These are phyloP conservation scores for Dactylellina parvicollis DNA, from an alignment of 2,329 filamentous ascomycete genomes.

Conservation along the genomic window DNA sequence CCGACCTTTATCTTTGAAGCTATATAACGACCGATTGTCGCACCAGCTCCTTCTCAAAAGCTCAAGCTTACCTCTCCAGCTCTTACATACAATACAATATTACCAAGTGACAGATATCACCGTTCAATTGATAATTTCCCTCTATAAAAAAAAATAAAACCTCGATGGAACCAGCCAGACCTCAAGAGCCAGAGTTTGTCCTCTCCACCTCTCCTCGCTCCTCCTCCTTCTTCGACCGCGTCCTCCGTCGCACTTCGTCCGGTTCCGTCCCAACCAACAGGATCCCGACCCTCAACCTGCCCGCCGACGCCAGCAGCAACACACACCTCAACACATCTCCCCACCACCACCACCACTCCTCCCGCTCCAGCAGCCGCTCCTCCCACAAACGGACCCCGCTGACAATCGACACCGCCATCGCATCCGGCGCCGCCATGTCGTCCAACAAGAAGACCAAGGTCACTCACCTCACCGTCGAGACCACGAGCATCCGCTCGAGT, in stretches of 20 bases:
- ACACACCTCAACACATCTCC: slow-evolving; percentile 43
- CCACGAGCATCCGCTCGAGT: slow-evolving; percentile 5
- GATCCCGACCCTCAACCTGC: slow-evolving; percentile 41
- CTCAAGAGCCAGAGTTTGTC: slow-evolving; percentile 41
- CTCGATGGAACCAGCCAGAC: slow-evolving; percentile 43
- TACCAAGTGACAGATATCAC: neutral
- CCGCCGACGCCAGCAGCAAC: slow-evolving; percentile 21
- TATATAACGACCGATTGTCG: slow-evolving; percentile 5
- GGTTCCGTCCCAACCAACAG: slow-evolving; percentile 13
- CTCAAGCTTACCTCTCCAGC: slow-evolving; percentile 4
- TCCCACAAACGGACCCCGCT: slow-evolving; percentile 41
- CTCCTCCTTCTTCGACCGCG: slow-evolving; percentile 46
- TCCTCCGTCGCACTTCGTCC: slow-evolving; percentile 38
- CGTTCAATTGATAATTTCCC: neutral
- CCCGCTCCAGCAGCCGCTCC: slow-evolving; percentile 45
- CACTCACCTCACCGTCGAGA: slow-evolving; percentile 40
- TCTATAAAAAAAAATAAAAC: neutral
- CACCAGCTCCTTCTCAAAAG: neutral
- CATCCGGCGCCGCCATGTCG: slow-evolving; percentile 12
- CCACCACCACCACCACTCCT: neutral
- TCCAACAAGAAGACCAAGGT: slow-evolving; percentile 38
- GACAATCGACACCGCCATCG: slow-evolving; percentile 41
- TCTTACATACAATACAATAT: too few species aligned
- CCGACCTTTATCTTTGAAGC: slow-evolving; percentile 11
- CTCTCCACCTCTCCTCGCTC: slow-evolving; percentile 51